These are phyloP conservation scores for Monosporozyma aerobia DNA, from an alignment of 805 yeast genomes.

Conservation along the genomic window DNA sequence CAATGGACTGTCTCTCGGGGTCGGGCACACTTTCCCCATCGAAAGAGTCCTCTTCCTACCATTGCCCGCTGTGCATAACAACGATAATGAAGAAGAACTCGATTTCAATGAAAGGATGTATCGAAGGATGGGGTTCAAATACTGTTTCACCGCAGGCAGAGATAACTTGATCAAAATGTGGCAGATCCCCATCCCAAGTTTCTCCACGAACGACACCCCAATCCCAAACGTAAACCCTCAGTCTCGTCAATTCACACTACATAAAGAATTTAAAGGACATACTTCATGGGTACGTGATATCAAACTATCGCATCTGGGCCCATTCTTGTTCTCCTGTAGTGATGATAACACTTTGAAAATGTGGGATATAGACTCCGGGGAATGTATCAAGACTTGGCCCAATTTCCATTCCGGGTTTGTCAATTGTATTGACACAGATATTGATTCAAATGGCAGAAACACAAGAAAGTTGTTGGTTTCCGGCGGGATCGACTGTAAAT, in stretches of 20 bases:
- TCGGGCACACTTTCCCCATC: slow-evolving; percentile 78
- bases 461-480: slow-evolving; percentile 18
- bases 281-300: slow-evolving; percentile 72
- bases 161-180: slow-evolving; percentile 69
- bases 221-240: slow-evolving; percentile 34
- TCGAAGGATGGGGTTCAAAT: slow-evolving; percentile 48
- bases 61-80: slow-evolving; percentile 17
- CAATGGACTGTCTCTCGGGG: slow-evolving; percentile 52
- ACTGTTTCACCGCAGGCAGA: slow-evolving; percentile 70
- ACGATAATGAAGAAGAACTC: background rate
- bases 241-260: slow-evolving; percentile 48
- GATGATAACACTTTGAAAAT: slow-evolving; percentile 71
- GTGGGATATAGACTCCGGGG: slow-evolving; percentile 61
- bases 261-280: slow-evolving; percentile 61
- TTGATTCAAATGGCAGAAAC: slow-evolving; percentile 13
- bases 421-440: slow-evolving; percentile 37
- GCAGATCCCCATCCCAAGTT: slow-evolving; percentile 60
- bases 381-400: slow-evolving; percentile 41
- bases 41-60: slow-evolving; percentile 70
- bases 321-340: slow-evolving; percentile 62
- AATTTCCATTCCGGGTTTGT: slow-evolving; percentile 72
- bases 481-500: slow-evolving; percentile 18
- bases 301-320: slow-evolving; percentile 50
- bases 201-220: slow-evolving; percentile 47
- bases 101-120: slow-evolving; percentile 10